Conservation (phyloP, 2,329 filamentous ascomycete species). For the Aspergillus melleus region DNA sequence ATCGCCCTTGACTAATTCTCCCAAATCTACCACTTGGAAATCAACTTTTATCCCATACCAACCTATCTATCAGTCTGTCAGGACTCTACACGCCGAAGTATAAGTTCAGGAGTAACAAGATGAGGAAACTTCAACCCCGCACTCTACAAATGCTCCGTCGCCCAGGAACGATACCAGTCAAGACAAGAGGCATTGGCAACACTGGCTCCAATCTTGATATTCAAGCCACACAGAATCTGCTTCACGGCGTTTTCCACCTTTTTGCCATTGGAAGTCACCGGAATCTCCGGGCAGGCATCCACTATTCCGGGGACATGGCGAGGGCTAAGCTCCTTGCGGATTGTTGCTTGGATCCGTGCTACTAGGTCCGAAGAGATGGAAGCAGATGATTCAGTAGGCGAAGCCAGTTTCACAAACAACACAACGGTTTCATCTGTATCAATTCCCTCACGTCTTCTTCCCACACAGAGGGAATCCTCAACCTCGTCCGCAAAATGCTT, state of each 20-base stretch:
- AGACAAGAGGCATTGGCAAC: slow-evolving; percentile 90
- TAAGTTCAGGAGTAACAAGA: too few relatives aligned
- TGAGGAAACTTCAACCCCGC: too few relatives aligned
- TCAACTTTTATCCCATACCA: too few relatives aligned
- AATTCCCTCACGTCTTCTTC: slow-evolving; percentile 64
- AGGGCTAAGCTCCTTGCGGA: slow-evolving; percentile 78
- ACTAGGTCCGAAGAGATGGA: slow-evolving; percentile 62
- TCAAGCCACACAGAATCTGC: slow-evolving; percentile 85
- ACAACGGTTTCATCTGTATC: slow-evolving; percentile 86
- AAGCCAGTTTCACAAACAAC: slow-evolving; percentile 77
- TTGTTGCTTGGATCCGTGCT: slow-evolving; percentile 62
- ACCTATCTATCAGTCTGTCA: too few relatives aligned
- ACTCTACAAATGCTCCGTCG: slow-evolving; percentile 49
- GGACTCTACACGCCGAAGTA: too few relatives aligned
- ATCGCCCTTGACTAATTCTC: background rate
- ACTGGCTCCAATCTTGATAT: slow-evolving; percentile 85
- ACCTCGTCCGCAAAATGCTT: slow-evolving; percentile 76
- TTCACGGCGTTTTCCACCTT: slow-evolving; percentile 98
- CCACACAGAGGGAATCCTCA: slow-evolving; percentile 85
- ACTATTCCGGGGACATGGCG: slow-evolving; percentile 85
- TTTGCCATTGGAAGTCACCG: slow-evolving; percentile 91
- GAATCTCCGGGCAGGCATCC: slow-evolving; percentile 81
- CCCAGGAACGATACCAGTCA: slow-evolving; percentile 85
- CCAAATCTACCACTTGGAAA: too few relatives aligned
- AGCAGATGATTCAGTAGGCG: slow-evolving; percentile 15